Evolutionary conservation across 2,329 filamentous ascomycete species (phyloP).

Genomic region (Colletotrichum eremochloae): DNA sequence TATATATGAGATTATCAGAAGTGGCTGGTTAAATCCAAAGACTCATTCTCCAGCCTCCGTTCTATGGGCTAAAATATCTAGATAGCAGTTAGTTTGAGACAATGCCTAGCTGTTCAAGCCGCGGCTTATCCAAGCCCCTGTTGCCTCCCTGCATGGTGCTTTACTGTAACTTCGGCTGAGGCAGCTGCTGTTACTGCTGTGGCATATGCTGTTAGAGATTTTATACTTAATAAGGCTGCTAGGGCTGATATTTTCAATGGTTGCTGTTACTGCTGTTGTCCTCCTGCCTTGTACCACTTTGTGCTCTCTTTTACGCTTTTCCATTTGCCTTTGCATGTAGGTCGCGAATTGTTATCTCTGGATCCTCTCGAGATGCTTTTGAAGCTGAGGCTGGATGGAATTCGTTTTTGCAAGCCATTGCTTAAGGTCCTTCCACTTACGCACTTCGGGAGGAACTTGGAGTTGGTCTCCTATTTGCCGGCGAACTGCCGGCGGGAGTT

Average conservation of each 20-base stretch:
- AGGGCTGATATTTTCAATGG: slow-evolving; percentile 46
- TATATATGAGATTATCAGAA: too few species aligned
- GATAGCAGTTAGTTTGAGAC: slow-evolving; percentile 42
- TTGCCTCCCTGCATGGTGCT: slow-evolving; percentile 38
- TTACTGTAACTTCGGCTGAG: slow-evolving; percentile 40
- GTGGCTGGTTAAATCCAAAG: too few species aligned
- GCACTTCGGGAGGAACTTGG: slow-evolving; percentile 55
- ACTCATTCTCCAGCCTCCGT: too few species aligned
- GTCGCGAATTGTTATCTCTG: slow-evolving; percentile 58
- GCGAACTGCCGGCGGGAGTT: slow-evolving; percentile 57
- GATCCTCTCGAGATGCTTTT: slow-evolving; percentile 50
- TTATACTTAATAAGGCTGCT: slow-evolving; percentile 45
- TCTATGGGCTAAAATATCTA: background rate
- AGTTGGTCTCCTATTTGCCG: slow-evolving; percentile 49
- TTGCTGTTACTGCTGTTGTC: slow-evolving; percentile 43
- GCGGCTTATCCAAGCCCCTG: slow-evolving; percentile 17
- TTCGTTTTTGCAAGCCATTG: slow-evolving; percentile 55
- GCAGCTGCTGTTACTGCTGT: slow-evolving; percentile 44
- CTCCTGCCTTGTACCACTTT: slow-evolving; percentile 42
- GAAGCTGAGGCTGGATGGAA: slow-evolving; percentile 50
- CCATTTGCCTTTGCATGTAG: slow-evolving; percentile 44
- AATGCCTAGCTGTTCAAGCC: slow-evolving; percentile 35
- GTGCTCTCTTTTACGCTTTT: slow-evolving; percentile 43
- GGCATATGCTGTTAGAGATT: slow-evolving; percentile 42
- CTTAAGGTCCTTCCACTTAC: slow-evolving; percentile 64